Evolutionary conservation across 371 early-diverging fungal species (phyloP), one percentile per base, ranked within the genome.

Genomic region (Fennellomyces sp.): DNA sequence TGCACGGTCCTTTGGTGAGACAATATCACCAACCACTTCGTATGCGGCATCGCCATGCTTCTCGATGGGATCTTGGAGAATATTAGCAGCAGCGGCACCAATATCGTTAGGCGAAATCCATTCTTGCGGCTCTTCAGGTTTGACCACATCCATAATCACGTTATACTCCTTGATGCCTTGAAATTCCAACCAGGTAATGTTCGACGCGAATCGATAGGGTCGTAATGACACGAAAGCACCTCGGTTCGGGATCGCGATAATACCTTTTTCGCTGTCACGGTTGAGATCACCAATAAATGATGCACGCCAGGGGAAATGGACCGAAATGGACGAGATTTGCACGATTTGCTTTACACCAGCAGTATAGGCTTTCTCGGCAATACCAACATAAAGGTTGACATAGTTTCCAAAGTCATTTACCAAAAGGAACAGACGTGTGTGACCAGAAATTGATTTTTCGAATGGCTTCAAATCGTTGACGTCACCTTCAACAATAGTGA

Each of bases 201-300:
- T 76, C 10, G 70, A 55, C 65, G 70, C 66, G 63, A 77, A 77
- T 0, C 55, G 48, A 33, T 54, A 56, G 2, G 78, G 78, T n/a
- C 78, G 68, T 5, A 77, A 62, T 0, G 75, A 36, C 1, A 77
- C 72, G 30, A 60, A 60, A 2, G 19, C 19, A 23, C 21, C n/a
- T 13, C 72, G 63, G 30, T 67, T 56, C 0, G 72, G 65, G 2
- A 69, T 50, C 5, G 62, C 55, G 52, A 48, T 52, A 11, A 76
- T 68, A 1, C 19, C 19, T 7, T 31, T 33, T 26, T n/a, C 52
- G 3, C 33, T 19, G 7, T n/a, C 11, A 29, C 33, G 6, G 21
- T 17, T n/a, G 17, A 12, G n/a, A 6, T 8, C 8, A 52, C 11
- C 6, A 17, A 11, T 15, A n/a, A n/a, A 31, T 8, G 17, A 17